Percentiles rank a stretch among this genome's conserved stretches.
These are phyloP conservation scores for Trametes sanguinea DNA, from an alignment of 768 basidiomycete genomes.

Conservation along the genomic window DNA sequence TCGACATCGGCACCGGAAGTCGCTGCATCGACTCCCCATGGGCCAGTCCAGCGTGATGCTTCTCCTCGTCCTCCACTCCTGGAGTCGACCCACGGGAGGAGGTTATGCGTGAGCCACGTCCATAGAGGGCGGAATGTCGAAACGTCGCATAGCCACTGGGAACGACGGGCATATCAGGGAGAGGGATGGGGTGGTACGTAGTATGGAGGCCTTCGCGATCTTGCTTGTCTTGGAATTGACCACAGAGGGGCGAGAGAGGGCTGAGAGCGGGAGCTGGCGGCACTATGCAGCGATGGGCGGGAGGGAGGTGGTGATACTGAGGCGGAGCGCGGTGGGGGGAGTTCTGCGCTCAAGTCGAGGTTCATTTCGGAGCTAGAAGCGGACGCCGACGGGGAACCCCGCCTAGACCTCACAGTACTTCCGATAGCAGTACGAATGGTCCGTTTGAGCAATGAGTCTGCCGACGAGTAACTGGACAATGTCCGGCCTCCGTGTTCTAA, in stretches of 20 bases:
- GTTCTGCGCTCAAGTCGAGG: background rate
- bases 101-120: background rate
- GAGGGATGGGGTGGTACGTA: slow-evolving; percentile 10
- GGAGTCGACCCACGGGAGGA: background rate
- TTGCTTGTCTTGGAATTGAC: slow-evolving; percentile 9
- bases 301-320: slow-evolving; percentile 17
- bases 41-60: slow-evolving; percentile 13
- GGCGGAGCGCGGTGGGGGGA: slow-evolving; percentile 5
- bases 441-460: slow-evolving; percentile 28
- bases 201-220: background rate
- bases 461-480: slow-evolving; percentile 31
- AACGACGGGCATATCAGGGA: slow-evolving; percentile 22
- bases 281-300: slow-evolving; percentile 12
- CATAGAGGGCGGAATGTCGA: slow-evolving; percentile 20
- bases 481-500: slow-evolving; percentile 9
- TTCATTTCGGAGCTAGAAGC: slow-evolving; percentile 10
- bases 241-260: slow-evolving; percentile 13
- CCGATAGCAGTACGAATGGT: slow-evolving; percentile 23
- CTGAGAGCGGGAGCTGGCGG: background rate
- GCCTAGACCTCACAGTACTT: slow-evolving; percentile 3
- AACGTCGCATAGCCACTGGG: slow-evolving; percentile 21
- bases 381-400: slow-evolving; percentile 8
- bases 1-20: slow-evolving; percentile 18
- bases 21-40: slow-evolving; percentile 20
- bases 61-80: background rate